Percentiles rank a stretch among this genome's conserved stretches.
Evolutionary conservation across 2,329 filamentous ascomycete genomes (phyloP).

Genomic region (Pestalotiopsis sp.): DNA sequence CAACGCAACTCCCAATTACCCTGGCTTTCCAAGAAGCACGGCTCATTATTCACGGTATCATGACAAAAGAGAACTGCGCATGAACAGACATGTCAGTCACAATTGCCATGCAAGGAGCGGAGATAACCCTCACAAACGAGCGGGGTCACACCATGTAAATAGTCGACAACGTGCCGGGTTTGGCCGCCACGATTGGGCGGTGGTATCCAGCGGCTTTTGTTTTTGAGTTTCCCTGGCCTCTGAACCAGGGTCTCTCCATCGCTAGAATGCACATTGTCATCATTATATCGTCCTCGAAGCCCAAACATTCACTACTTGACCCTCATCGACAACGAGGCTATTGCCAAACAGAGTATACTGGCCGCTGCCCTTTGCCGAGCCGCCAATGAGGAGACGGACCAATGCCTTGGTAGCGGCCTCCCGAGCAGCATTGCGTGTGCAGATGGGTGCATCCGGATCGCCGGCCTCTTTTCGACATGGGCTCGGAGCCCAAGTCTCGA

Average conservation of each 20-base stretch:
- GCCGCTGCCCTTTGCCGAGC: neutral
- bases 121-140: neutral
- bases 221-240: neutral
- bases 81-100: too few relatives aligned
- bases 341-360: neutral
- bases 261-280: neutral
- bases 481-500: neutral
- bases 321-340: neutral
- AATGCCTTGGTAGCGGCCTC: neutral
- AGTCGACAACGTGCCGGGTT: neutral
- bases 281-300: neutral
- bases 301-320: neutral
- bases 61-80: too few relatives aligned
- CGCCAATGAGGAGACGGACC: neutral
- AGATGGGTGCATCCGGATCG: neutral
- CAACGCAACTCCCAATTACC: too few relatives aligned
- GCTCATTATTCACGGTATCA: too few relatives aligned
- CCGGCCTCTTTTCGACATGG: neutral
- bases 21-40: too few relatives aligned
- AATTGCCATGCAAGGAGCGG: neutral
- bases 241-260: neutral
- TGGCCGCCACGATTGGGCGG: neutral
- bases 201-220: neutral
- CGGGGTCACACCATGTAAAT: neutral
- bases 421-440: neutral